Evolutionary conservation across 78 protist species (phyloP), one percentile per base, ranked within the genome.

Genomic region (Creolimax fragrantissima): DNA sequence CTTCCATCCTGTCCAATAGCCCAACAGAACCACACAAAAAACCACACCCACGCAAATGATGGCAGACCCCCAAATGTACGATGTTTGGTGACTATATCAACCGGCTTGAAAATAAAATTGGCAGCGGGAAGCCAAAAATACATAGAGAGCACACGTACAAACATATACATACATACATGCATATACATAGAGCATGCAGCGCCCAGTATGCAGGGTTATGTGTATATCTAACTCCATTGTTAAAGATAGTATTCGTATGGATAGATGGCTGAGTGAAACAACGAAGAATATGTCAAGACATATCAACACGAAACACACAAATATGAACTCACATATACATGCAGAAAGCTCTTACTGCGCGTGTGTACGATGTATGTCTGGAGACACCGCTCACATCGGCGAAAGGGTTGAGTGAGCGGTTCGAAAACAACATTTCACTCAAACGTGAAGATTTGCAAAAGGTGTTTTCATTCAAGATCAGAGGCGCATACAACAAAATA

Each of bases 401-500:
- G 42, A 2, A 92, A 5, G 35, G 74, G n/a, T 6, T 92, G 39
- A 35, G 45, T 39, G 17, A 17, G 84, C 43, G 36, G 32, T 5
- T 11, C 35, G 39, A 37, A 24, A 92, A 92, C 84, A 44, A 88
- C 89, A 84, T 92, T 84, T 89, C 5, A 24, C 81, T 92, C 35
- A 92, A 92, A n/a, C 89, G 93, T 35, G 97, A 95, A 45, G 96
- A 94, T 41, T 2, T 91, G 91, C 97, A 95, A 43, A 91, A 89
- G 0, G 94, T 94, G 4, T 89, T 89, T 74, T 90, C 95, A 7
- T 95, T 95, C 92, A 95, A 95, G 93, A 45, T 95, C 42, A 74
- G 97, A 11, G 97, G 96, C 41, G 97, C 97, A 41, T 95, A 93
- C 94, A 94, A 95, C 92, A 94, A 92, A 91, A 93, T 95, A 42